A percentile compares a stretch with the other conserved stretches of the same genome.
These are phyloP conservation scores for Ceratocystis variospora DNA, from an alignment of 2,329 filamentous ascomycete genomes.

Conservation along the genomic window DNA sequence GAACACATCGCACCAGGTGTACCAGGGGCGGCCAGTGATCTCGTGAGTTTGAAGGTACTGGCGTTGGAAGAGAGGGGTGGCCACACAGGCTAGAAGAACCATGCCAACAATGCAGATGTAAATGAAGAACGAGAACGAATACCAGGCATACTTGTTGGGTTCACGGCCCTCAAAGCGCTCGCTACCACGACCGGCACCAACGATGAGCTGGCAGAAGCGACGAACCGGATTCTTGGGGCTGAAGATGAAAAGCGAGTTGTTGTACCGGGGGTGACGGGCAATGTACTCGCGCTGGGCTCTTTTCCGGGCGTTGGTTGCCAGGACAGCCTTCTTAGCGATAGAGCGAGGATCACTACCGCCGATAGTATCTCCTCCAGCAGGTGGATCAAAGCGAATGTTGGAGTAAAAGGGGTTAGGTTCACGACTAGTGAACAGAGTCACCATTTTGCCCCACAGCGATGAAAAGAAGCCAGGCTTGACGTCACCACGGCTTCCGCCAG, in stretches of 20 bases:
- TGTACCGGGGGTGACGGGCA: slow-evolving; percentile 74
- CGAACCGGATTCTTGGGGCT: slow-evolving; percentile 63
- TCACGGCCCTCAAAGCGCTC: slow-evolving; percentile 81
- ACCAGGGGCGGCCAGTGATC: slow-evolving; percentile 46
- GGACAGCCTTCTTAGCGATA: slow-evolving; percentile 83
- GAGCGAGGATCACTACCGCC: slow-evolving; percentile 55
- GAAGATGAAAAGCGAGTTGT: slow-evolving; percentile 83
- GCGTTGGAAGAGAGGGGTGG: slow-evolving; percentile 86
- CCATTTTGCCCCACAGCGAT: slow-evolving; percentile 46
- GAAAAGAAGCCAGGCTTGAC: slow-evolving; percentile 46
- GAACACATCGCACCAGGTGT: slow-evolving; percentile 81
- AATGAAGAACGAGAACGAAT: slow-evolving; percentile 81
- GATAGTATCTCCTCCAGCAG: slow-evolving; percentile 46
- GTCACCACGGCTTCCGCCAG: slow-evolving; percentile 26
- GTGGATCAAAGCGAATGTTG: slow-evolving; percentile 51
- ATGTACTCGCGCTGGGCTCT: slow-evolving; percentile 85
- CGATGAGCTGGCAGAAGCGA: slow-evolving; percentile 71
- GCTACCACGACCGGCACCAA: slow-evolving; percentile 76
- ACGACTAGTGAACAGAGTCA: slow-evolving; percentile 42
- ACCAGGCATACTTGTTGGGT: slow-evolving; percentile 83
- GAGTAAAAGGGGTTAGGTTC: slow-evolving; percentile 96
- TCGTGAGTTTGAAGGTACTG: slow-evolving; percentile 56
- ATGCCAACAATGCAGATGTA: slow-evolving; percentile 91
- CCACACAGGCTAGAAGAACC: slow-evolving; percentile 91
- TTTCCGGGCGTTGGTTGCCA: slow-evolving; percentile 67